These are phyloP conservation scores for Emericellopsis terricola DNA, from an alignment of 495 filamentous ascomycete genomes.

Conservation along the genomic window DNA sequence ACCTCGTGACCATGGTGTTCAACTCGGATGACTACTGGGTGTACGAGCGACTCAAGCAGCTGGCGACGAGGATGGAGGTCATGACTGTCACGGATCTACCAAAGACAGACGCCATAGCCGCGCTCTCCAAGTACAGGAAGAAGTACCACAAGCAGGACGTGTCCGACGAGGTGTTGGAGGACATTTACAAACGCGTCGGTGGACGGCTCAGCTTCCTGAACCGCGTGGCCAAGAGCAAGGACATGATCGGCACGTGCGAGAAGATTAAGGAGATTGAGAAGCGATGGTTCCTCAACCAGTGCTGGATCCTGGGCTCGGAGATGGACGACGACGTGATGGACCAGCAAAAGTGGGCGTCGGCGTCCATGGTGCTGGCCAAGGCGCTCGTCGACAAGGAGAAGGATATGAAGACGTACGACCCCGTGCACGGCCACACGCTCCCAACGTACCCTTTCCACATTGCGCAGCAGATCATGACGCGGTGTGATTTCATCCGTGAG, in stretches of 20 bases:
- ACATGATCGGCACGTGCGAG: slow-evolving; percentile 65
- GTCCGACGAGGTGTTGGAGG: slow-evolving; percentile 35
- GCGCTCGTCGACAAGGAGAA: slow-evolving; percentile 68
- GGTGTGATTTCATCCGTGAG: slow-evolving; percentile 80
- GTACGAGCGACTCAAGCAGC: slow-evolving; percentile 79
- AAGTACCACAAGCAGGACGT: slow-evolving; percentile 47
- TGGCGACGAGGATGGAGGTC: slow-evolving; percentile 83
- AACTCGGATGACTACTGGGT: slow-evolving; percentile 98
- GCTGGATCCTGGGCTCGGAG: slow-evolving; percentile 75
- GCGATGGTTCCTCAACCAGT: slow-evolving; percentile 88
- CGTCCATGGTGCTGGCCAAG: slow-evolving; percentile 84
- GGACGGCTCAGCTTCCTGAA: slow-evolving; percentile 76
- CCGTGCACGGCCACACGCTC: slow-evolving; percentile 51
- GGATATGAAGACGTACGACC: slow-evolving; percentile 48
- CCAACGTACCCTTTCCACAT: slow-evolving; percentile 70
- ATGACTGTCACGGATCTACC: slow-evolving; percentile 66
- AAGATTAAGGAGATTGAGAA: slow-evolving; percentile 68
- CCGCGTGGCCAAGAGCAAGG: slow-evolving; percentile 59
- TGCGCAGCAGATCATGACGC: slow-evolving; percentile 80
- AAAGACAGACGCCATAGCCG: slow-evolving; percentile 54
- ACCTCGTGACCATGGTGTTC: slow-evolving; percentile 75
- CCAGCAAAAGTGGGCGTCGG: slow-evolving; percentile 88
- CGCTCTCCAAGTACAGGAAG: slow-evolving; percentile 55
- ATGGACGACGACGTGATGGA: slow-evolving; percentile 99
- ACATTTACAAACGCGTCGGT: slow-evolving; percentile 71